Evolutionary conservation across 306 rosid species (phyloP).

Genomic region (Acacia confusa): DNA sequence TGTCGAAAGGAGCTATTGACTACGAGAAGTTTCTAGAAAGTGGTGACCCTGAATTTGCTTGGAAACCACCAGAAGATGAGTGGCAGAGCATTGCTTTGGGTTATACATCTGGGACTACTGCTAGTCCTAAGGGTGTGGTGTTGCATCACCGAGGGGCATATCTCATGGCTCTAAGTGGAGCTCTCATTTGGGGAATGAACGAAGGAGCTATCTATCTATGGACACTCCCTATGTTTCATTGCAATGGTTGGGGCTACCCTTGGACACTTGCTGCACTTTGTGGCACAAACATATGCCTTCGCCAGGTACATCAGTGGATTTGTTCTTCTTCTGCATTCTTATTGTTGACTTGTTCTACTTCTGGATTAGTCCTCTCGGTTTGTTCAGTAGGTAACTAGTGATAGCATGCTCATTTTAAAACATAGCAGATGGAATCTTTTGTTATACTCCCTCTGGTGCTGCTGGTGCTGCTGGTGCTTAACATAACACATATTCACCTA

Average conservation of each 20-base stretch:
- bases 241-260: slow-evolving; percentile 96
- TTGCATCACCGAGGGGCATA: slow-evolving; percentile 93
- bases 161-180: slow-evolving; percentile 50
- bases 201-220: slow-evolving; percentile 91
- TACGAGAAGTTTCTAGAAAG: slow-evolving; percentile 72
- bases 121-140: slow-evolving; percentile 97
- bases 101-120: slow-evolving; percentile 94
- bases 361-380: not conserved
- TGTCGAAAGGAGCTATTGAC: slow-evolving; percentile 60
- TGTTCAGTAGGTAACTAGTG: not conserved
- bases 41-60: slow-evolving; percentile 86
- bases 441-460: not conserved
- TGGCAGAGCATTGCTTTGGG: slow-evolving; percentile 98
- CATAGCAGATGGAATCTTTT: not conserved
- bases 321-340: slow-evolving; percentile 24
- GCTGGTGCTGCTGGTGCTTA: no score
- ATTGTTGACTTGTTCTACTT: slow-evolving; percentile 16
- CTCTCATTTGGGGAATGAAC: slow-evolving; percentile 82
- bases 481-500: no score
- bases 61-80: slow-evolving; percentile 97
- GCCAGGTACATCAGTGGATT: slow-evolving; percentile 59
- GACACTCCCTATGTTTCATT: slow-evolving; percentile 96
- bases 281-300: slow-evolving; percentile 87
- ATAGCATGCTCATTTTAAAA: not conserved
- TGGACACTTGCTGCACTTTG: slow-evolving; percentile 92